Base-by-base conservation (phyloP, 352 stramenopile species). In the Globisporangium lucens region DNA sequence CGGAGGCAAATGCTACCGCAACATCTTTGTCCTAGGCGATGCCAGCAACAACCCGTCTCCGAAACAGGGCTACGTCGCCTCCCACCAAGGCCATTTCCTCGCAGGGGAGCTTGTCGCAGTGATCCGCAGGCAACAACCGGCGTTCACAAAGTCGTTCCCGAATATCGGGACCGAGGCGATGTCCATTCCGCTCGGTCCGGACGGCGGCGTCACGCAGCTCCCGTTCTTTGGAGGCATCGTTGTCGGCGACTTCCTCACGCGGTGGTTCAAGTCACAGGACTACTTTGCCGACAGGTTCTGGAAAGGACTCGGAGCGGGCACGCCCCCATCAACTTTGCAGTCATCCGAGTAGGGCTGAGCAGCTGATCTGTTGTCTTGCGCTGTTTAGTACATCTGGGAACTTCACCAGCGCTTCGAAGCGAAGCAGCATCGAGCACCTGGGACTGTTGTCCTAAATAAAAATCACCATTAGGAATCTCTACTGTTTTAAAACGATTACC, bases 11-110 rank as follows among this genome's bases (percentile, higher is more conserved):
- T 69, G 73, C 47, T 89, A 83, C 61, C 13, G 56, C 3, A 65
- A 89, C 61, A 69, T 90, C 43, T 89, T 89, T 36, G 81, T 72
- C 2, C 6, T 89, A n/a, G 81, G 82, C 33, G 79, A 91, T 46
- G 69, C 77, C 35, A 87, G 72, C 70, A 76, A 85, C 66, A 75
- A 89, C 52, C 53, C 66, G 4, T 71, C 75, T 10, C 73, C 75
- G 1, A 91, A 90, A 58, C 72, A 82, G 65, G 72, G 68, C 3
- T 76, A 75, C 43, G n/a, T n/a, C n/a, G n/a, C n/a, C n/a, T n/a
- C n/a, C n/a, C n/a, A n/a, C n/a, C n/a, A n/a, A 51, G 81, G 69
- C 3, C 78, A 77, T 30, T 57, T 59, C 61, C 29, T 66, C 30
- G 61, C 4, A 24, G 35, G 22, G 8, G 30, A 67, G 52, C 35